A percentile compares a stretch with the other conserved stretches of the same genome.
These are phyloP conservation scores for Solanum hybrid DNA, from an alignment of 305 asterid genomes.

Conservation along the genomic window DNA sequence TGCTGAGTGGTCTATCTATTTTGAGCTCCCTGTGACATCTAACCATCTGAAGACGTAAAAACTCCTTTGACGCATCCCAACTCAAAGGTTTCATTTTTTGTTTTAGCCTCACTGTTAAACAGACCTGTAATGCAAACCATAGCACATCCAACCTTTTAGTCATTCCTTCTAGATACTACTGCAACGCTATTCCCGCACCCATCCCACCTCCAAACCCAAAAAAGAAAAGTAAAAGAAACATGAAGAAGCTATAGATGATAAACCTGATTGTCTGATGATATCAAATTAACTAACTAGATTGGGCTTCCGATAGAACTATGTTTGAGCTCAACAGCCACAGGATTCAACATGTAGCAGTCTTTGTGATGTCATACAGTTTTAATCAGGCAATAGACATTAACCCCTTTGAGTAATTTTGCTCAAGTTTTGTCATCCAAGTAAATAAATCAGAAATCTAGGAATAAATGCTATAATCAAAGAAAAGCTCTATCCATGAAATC, in stretches of 20 bases:
- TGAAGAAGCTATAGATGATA: neutral
- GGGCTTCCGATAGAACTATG: neutral
- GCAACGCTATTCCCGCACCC: neutral
- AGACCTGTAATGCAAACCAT: conserved; percentile 40
- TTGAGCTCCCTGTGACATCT: conserved; percentile 75
- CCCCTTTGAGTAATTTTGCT: neutral
- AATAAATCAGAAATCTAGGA: neutral
- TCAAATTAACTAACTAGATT: neutral
- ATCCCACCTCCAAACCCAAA: neutral
- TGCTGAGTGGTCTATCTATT: conserved; percentile 37
- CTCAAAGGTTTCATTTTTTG: conserved; percentile 12
- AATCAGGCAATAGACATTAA: neutral
- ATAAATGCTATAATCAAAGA: neutral
- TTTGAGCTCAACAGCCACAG: neutral
- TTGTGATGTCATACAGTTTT: neutral
- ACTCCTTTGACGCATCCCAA: conserved; percentile 30
- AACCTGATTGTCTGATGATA: neutral
- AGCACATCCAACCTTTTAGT: neutral
- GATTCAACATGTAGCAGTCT: neutral
- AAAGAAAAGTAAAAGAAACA: neutral
- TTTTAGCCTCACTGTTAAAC: conserved; percentile 39
- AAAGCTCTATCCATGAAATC: neutral
- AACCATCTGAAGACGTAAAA: conserved; percentile 56
- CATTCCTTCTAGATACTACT: neutral
- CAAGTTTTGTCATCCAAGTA: neutral